Base-by-base conservation (phyloP, 2,329 filamentous ascomycete species). In the Fusarium drepaniforme region DNA sequence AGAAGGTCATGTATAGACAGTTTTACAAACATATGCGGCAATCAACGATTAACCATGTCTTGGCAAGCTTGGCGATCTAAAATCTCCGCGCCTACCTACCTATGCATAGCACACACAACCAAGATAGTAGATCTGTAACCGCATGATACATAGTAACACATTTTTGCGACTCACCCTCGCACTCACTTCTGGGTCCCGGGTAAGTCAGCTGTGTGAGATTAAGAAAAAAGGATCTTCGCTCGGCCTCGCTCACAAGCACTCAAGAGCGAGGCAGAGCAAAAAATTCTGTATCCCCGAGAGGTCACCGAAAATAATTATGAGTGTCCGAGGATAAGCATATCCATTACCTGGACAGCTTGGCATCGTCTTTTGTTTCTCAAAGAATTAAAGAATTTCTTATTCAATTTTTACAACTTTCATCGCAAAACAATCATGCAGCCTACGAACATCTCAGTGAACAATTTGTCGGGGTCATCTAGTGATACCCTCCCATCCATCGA, bases 241-340 rank as follows among this genome's bases (percentile, higher is more conserved):
- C 58, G 38, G 33, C 38, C 58, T 60, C 58, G 58, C 58, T 40
- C 37, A 18, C 18, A 60, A 18, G 30, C 8, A n/a, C 18, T 7
- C 8, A 42, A 33, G 18, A 16, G 49, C 58, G 58, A 40, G 58
- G 58, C 25, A 30, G 38, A 28, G 35, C n/a, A 40, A n/a, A 21
- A n/a, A 21, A 21, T 60, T n/a, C 23, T 60, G 23, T n/a, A 60
- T 60, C 8, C 58, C 58, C 58, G 58, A 60, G 58, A 44, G 23
- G 58, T 60, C 28, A 40, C 58, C 58, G 58, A 60, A 38, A 30
- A 25, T 25, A 25, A 25, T 25, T 25, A 25, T 25, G 25, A n/a
- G 25, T 53, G 49, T 53, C 49, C 49, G 28, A 53, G 25, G 7
- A 33, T 53, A 53, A 53, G 49, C 49, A 53, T 33, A 53, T 49